Base-by-base conservation (phyloP, 192 early-diverging fungal species). In the Podila verticillata region DNA sequence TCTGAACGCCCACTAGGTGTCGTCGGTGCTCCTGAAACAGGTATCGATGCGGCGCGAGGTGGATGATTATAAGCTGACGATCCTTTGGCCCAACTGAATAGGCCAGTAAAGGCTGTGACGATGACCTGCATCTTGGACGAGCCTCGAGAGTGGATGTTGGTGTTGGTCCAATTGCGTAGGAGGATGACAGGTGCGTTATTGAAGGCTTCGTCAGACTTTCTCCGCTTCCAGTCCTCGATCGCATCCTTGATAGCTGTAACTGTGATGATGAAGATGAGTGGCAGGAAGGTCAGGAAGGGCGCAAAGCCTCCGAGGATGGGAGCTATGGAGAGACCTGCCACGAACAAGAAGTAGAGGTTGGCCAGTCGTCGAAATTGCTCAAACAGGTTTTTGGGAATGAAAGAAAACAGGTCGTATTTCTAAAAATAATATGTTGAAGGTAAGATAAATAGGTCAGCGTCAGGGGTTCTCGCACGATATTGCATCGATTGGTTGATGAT, bases 341-440 rank as follows among this genome's bases (percentile, higher is more conserved):
- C 73, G 63, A 93, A 92, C 58, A 97, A 81, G 79, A 99, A 99
- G 82, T 97, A 99, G 32, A 98, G 88, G 81, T 99, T 99, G 57
- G 98, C 98, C 8, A 97, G 88, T 47, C 91, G 89, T 9, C 95
- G 92, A 82, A 99, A 99, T 86, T 99, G 97, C 89, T 98, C 97
- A 80, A 95, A 94, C 65, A 99, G 77, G 69, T 98, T 98, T 79
- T 96, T 97, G 22, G 97, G 97, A 19, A 99, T 81, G 83, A 98
- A 99, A 0, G 93, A 92, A 13, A 95, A 58, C 6, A 93, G 75
- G 7, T 95, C 95, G 87, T 99, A 99, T 82, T 98, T 99, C 77
- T 80, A 72, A 54, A 54, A 54, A 24, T 24, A 54, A 24, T 19
- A 24, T 24, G 51, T 24, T 24, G 51, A 24, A 17, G 51, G 51